These are phyloP conservation scores for Sonneratia alba DNA, from an alignment of 345 rosid species.

Conservation along the genomic window DNA sequence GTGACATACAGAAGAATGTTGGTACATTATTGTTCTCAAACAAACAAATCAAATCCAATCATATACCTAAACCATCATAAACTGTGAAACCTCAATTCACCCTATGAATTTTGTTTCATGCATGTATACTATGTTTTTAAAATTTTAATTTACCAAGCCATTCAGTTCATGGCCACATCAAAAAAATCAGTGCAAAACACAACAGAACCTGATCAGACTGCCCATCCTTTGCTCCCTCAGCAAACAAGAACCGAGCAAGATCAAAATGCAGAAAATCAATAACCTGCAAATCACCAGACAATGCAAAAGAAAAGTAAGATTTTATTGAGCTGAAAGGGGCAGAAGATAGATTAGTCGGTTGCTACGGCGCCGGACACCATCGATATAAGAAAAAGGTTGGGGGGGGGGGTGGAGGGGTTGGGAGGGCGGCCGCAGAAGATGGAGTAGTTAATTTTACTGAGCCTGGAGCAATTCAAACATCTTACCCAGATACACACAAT, in stretches of 20 bases:
- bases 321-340: background rate
- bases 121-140: background rate
- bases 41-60: constrained; percentile 5
- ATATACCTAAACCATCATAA: constrained; percentile 4
- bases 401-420: no score
- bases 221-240: constrained; percentile 19
- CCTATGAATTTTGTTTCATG: background rate
- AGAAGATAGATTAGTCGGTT: background rate
- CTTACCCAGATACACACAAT: no score
- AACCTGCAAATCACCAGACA: constrained; percentile 22
- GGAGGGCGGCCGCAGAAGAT: no score
- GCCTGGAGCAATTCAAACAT: no score
- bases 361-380: no score
- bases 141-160: no score
- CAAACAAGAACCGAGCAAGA: constrained; percentile 19
- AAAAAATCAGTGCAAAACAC: constrained; percentile 4
- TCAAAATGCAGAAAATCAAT: constrained; percentile 5
- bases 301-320: background rate
- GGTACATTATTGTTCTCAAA: background rate
- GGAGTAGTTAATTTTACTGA: no score
- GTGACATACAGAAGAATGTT: background rate
- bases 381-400: no score
- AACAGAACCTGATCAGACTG: constrained; percentile 8
- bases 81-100: background rate
- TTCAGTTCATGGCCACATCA: background rate